Conservation (phyloP, 371 early-diverging fungal genomes). For the Mycotypha africana region DNA sequence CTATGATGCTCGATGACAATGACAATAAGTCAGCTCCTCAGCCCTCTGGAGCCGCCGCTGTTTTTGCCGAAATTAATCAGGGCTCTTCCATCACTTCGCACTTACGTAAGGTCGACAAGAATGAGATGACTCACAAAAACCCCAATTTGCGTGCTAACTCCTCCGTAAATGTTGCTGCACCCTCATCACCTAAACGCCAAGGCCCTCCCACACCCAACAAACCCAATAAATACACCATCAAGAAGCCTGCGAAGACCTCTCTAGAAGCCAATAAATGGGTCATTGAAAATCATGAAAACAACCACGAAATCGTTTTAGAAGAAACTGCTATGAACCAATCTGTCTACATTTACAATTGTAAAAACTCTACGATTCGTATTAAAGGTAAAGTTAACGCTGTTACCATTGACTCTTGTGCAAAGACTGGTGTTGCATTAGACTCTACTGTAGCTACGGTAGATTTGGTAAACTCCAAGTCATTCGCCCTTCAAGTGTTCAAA, state of each 20-base stretch:
- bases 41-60: slow-evolving; percentile 51
- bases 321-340: slow-evolving; percentile 80
- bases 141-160: slow-evolving; percentile 73
- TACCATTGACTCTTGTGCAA: slow-evolving; percentile 83
- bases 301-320: slow-evolving; percentile 72
- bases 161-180: slow-evolving; percentile 33
- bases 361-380: slow-evolving; percentile 82
- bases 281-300: slow-evolving; percentile 80
- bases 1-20: slow-evolving; percentile 47
- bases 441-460: slow-evolving; percentile 85
- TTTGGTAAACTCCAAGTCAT: slow-evolving; percentile 84
- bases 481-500: slow-evolving; percentile 86
- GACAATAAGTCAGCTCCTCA: slow-evolving; percentile 11
- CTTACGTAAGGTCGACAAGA: slow-evolving; percentile 90
- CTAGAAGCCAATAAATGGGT: slow-evolving; percentile 93
- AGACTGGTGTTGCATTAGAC: slow-evolving; percentile 83
- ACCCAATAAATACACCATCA: slow-evolving; percentile 57
- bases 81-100: slow-evolving; percentile 76
- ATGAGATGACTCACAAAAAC: slow-evolving; percentile 97
- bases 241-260: slow-evolving; percentile 75
- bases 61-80: slow-evolving; percentile 87
- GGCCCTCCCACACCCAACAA: slow-evolving; percentile 62
- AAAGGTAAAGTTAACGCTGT: slow-evolving; percentile 91
- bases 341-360: slow-evolving; percentile 91
- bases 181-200: slow-evolving; percentile 44